These are phyloP conservation scores for Mycosarcoma mackinlayi DNA, from an alignment of 1,284 basidiomycete genomes.

Conservation along the genomic window DNA sequence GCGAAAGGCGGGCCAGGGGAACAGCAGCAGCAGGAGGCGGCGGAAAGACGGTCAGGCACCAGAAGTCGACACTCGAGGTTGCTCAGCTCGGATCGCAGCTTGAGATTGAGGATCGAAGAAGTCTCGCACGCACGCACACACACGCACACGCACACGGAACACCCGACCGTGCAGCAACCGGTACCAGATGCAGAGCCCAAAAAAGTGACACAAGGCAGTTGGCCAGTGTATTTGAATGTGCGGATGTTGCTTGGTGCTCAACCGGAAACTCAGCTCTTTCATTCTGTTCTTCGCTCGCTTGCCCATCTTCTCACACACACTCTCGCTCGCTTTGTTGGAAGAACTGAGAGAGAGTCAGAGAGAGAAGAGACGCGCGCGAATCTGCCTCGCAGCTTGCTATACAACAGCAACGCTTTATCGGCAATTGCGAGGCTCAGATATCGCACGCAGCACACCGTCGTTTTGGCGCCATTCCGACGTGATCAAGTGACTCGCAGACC, in stretches of 20 bases:
- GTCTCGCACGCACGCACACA: conserved; percentile 1
- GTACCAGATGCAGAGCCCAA: neutral
- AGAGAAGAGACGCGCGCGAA: conserved; percentile 6
- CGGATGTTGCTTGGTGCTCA: neutral
- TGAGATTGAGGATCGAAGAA: conserved; percentile 18
- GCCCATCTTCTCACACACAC: neutral
- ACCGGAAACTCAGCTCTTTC: conserved; percentile 1
- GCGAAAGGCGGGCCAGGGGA: neutral
- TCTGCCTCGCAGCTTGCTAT: neutral
- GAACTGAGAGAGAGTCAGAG: too few relatives aligned
- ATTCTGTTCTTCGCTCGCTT: neutral
- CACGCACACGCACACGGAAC: conserved; percentile 9
- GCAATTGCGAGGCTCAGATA: neutral
- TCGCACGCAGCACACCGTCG: conserved; percentile 12
- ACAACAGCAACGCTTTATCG: too few relatives aligned
- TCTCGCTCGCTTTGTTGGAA: neutral
- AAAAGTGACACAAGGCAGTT: conserved; percentile 10
- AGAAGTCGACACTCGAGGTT: conserved; percentile 6
- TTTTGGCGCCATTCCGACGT: conserved; percentile 10
- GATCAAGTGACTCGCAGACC: neutral
- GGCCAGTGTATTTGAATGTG: conserved; percentile 1
- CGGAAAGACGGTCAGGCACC: too few relatives aligned
- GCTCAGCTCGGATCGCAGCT: conserved; percentile 10
- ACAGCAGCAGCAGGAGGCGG: neutral
- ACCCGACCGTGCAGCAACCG: conserved; percentile 12